Conservation (phyloP, 1,284 basidiomycete genomes). For the Jaminaea rosea region DNA sequence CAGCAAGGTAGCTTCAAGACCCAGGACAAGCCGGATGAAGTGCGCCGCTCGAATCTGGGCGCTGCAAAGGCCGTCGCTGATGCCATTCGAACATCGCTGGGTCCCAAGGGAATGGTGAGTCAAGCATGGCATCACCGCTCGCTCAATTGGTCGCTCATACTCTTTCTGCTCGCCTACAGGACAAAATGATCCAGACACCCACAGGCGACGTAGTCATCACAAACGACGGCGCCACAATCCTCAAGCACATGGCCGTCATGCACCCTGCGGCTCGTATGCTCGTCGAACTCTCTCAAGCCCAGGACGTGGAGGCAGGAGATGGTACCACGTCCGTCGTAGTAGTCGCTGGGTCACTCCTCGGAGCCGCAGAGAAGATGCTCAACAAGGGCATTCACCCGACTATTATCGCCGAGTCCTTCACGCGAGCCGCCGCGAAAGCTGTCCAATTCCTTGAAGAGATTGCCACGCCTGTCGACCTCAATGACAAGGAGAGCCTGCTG, state of each 20-base stretch:
- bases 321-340: slow-evolving; percentile 99
- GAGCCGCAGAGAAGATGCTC: slow-evolving; percentile 93
- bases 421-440: slow-evolving; percentile 80
- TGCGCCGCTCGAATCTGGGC: slow-evolving; percentile 39
- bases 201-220: slow-evolving; percentile 96
- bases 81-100: slow-evolving; percentile 90
- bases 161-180: too few species aligned
- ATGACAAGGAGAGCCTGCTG: slow-evolving; percentile 74
- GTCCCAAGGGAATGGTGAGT: slow-evolving; percentile 97
- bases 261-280: slow-evolving; percentile 96
- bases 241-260: slow-evolving; percentile 92
- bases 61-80: slow-evolving; percentile 76
- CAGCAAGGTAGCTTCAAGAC: slow-evolving; percentile 43
- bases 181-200: slow-evolving; percentile 98
- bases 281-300: slow-evolving; percentile 92
- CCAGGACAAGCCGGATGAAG: slow-evolving; percentile 47
- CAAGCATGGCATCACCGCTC: too few species aligned
- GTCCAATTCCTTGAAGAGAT: slow-evolving; percentile 91
- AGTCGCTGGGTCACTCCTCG: slow-evolving; percentile 81
- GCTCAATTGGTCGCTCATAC: too few species aligned
- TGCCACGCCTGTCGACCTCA: slow-evolving; percentile 82
- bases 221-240: slow-evolving; percentile 96
- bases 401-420: slow-evolving; percentile 90
- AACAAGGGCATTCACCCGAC: slow-evolving; percentile 92
- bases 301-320: slow-evolving; percentile 97